A percentile compares a stretch with the other conserved stretches of the same genome.
These are phyloP conservation scores for Epichloe aotearoae DNA, from an alignment of 2,329 filamentous ascomycete genomes.

Conservation along the genomic window DNA sequence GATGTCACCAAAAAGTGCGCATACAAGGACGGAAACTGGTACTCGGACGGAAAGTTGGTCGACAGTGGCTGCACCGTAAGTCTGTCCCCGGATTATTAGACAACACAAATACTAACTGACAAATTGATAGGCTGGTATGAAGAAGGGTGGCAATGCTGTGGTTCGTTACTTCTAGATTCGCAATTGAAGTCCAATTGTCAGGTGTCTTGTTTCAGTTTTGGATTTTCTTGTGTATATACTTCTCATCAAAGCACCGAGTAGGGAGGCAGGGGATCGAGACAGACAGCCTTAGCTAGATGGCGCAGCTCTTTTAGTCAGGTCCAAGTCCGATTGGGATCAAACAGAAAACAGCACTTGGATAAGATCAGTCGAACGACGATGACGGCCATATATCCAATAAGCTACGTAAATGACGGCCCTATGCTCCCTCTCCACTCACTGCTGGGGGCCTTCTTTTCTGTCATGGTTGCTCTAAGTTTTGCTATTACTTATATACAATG, in stretches of 20 bases:
- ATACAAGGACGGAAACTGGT: constrained; percentile 14
- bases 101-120: neutral
- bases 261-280: neutral
- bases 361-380: neutral
- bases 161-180: constrained; percentile 29
- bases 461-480: neutral
- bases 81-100: constrained; percentile 11
- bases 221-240: constrained; percentile 24
- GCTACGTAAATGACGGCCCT: neutral
- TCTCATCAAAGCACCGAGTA: constrained; percentile 10
- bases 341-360: neutral
- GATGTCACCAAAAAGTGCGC: constrained; percentile 48
- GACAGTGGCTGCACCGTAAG: constrained; percentile 68
- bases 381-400: neutral
- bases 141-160: constrained; percentile 26
- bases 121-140: constrained; percentile 27
- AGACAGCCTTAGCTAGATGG: neutral
- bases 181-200: neutral
- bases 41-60: constrained; percentile 48
- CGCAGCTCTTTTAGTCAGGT: neutral
- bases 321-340: neutral
- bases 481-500: constrained; percentile 2
- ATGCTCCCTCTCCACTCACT: neutral
- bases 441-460: neutral
- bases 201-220: constrained; percentile 11